Percentiles rank a stretch among this genome's conserved stretches.
Conservation (phyloP, 129 eudicot genomes). For the Saposhnikovia divaricata region DNA sequence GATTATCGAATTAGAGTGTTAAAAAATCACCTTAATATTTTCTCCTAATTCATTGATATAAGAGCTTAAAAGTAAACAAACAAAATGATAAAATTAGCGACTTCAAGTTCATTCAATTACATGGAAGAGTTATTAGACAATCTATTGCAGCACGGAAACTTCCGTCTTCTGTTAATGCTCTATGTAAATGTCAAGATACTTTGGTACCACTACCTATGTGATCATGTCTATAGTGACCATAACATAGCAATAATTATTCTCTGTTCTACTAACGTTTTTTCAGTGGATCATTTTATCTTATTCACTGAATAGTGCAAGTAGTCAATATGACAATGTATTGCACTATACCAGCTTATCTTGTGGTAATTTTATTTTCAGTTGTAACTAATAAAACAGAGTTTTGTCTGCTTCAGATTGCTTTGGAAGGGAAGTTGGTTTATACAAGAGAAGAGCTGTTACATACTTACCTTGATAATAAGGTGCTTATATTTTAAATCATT, state of each 20-base stretch:
- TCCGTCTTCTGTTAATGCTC: neutral
- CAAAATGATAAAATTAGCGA: neutral
- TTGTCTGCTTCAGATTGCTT: slow-evolving; percentile 57
- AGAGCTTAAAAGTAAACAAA: neutral
- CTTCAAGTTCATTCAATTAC: neutral
- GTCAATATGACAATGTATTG: neutral
- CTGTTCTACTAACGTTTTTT: neutral
- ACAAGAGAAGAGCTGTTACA: slow-evolving; percentile 96
- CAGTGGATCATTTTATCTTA: neutral
- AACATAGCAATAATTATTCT: neutral
- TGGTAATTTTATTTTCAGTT: neutral
- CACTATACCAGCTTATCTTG: neutral
- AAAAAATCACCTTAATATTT: neutral
- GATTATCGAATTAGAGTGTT: neutral
- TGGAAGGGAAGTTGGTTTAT: slow-evolving; percentile 94
- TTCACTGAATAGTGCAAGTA: neutral
- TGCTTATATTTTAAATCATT: slow-evolving; percentile 20
- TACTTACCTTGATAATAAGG: slow-evolving; percentile 81
- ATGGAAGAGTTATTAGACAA: neutral
- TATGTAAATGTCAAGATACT: neutral
- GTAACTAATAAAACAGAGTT: neutral
- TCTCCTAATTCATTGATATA: neutral
- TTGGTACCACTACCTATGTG: neutral
- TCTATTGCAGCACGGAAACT: neutral
- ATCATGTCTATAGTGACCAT: neutral